Percentiles rank a stretch among this genome's conserved stretches.
Evolutionary conservation across 306 rosid genomes (phyloP).

Genomic region (Rubus idaeus): DNA sequence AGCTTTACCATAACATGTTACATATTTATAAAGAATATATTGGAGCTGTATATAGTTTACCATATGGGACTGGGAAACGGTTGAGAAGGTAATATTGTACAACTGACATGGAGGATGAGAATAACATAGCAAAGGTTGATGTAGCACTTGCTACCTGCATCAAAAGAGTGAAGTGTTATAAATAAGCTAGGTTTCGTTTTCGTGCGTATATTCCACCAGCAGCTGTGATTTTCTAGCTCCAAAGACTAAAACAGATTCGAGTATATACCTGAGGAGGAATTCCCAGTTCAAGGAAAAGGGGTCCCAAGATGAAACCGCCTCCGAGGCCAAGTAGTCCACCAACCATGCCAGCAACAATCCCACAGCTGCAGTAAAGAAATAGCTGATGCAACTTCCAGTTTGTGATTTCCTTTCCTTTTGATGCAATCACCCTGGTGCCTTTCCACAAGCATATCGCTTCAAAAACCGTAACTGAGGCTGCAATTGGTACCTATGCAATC

Average conservation of each 20-base stretch:
- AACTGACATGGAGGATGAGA: conserved; percentile 81
- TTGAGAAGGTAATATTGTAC: conserved; percentile 66
- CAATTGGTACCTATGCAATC: conserved; percentile 56
- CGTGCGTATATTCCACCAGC: not conserved
- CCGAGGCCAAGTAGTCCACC: conserved; percentile 84
- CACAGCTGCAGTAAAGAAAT: conserved; percentile 56
- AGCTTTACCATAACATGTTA: not conserved
- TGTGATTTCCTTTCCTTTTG: conserved; percentile 73
- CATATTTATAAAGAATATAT: not conserved
- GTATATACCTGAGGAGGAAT: conserved; percentile 73
- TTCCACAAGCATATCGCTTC: conserved; percentile 66
- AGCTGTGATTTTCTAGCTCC: not conserved
- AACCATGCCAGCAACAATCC: conserved; percentile 71
- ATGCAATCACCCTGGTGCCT: conserved; percentile 71
- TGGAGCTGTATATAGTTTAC: conserved; percentile 32
- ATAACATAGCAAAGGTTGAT: conserved; percentile 70
- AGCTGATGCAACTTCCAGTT: conserved; percentile 68
- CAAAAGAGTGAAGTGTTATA: conserved; percentile 4
- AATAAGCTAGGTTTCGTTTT: not conserved
- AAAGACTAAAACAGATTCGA: conserved; percentile 1
- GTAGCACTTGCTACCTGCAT: conserved; percentile 82
- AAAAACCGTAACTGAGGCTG: conserved; percentile 60
- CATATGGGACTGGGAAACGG: conserved; percentile 75
- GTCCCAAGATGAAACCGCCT: conserved; percentile 83
- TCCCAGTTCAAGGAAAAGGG: conserved; percentile 77